These are phyloP conservation scores for Crithidia acanthocephali DNA, from an alignment of 208 protist genomes.

Conservation along the genomic window DNA sequence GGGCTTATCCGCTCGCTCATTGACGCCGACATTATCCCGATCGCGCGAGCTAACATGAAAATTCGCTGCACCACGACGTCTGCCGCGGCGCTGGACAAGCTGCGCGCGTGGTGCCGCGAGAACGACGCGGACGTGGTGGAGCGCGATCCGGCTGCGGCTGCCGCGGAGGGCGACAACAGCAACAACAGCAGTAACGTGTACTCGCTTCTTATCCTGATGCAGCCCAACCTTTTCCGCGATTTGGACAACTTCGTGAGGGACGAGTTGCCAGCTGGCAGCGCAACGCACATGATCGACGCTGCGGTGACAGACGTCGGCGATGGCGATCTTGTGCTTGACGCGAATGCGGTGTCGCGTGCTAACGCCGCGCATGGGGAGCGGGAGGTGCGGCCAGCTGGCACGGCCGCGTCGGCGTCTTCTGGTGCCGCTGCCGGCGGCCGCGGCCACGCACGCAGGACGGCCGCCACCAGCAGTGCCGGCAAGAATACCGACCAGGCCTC, in stretches of 20 bases:
- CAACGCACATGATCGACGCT: slow-evolving; percentile 78
- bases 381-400: not conserved
- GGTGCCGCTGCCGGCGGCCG: not conserved
- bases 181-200: not conserved
- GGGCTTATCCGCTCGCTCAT: slow-evolving; percentile 92
- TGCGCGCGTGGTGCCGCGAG: slow-evolving; percentile 62
- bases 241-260: slow-evolving; percentile 78
- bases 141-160: slow-evolving; percentile 3
- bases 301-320: slow-evolving; percentile 63
- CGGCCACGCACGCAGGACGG: not conserved
- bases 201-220: slow-evolving; percentile 66
- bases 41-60: slow-evolving; percentile 95
- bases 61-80: slow-evolving; percentile 77
- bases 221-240: slow-evolving; percentile 76
- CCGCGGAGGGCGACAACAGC: not conserved
- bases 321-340: slow-evolving; percentile 30
- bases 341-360: slow-evolving; percentile 20
- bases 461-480: slow-evolving; percentile 8
- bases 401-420: not conserved
- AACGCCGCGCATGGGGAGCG: slow-evolving; percentile 11
- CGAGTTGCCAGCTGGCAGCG: slow-evolving; percentile 60
- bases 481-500: slow-evolving; percentile 9
- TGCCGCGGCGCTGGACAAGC: slow-evolving; percentile 42
- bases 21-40: slow-evolving; percentile 87
- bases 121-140: slow-evolving; percentile 62